Conservation (phyloP, 306 rosid genomes). For the Casuarina glauca region DNA sequence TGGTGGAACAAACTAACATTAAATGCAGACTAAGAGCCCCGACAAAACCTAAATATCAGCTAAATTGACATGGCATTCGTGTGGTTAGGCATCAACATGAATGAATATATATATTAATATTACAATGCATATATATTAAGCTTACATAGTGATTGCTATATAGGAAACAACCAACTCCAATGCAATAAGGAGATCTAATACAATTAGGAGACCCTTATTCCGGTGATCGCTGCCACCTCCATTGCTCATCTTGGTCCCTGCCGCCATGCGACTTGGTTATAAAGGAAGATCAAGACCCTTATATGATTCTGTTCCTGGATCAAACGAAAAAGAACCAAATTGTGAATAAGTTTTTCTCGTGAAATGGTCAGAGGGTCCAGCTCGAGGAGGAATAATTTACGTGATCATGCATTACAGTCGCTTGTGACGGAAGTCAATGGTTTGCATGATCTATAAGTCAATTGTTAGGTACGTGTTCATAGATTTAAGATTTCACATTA, state of each 20-base stretch:
- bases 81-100: neutral
- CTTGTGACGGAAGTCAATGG: no score
- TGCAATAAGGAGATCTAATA: no score
- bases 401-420: no score
- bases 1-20: neutral
- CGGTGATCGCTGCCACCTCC: conserved; percentile 60
- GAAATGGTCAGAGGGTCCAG: no score
- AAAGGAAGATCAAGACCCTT: neutral
- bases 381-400: no score
- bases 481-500: no score
- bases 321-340: no score
- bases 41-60: neutral
- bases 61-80: neutral
- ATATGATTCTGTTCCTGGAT: no score
- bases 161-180: neutral
- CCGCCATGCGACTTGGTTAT: conserved; percentile 36
- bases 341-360: no score
- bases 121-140: neutral
- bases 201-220: neutral
- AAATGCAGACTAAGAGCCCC: neutral
- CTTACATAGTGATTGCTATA: neutral
- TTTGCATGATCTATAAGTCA: no score
- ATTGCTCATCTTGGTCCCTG: conserved; percentile 50
- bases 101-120: neutral
- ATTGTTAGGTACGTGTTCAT: no score